Percentiles rank a stretch among this genome's conserved stretches.
Conservation (phyloP, 2,329 filamentous ascomycete species). For the Colletotrichum camelliae region DNA sequence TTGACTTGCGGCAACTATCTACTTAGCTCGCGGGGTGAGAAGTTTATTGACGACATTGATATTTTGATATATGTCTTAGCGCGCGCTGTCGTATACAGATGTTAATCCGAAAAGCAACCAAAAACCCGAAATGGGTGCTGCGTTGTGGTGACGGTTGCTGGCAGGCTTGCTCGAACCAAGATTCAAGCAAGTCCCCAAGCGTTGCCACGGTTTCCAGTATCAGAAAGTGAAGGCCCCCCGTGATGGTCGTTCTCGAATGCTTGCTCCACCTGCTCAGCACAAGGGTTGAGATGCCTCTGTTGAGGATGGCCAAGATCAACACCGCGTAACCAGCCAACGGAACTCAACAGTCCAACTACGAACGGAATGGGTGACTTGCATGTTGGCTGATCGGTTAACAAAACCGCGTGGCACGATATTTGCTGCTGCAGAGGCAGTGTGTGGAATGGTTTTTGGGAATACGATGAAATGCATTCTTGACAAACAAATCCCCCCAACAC, state of each 20-base stretch:
- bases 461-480: too few species aligned
- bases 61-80: not conserved
- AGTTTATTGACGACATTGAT: not conserved
- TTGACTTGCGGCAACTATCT: not conserved
- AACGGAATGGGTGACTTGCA: not conserved
- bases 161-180: not conserved
- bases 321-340: not conserved
- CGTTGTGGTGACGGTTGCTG: not conserved
- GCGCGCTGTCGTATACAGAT: not conserved
- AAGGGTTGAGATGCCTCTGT: not conserved
- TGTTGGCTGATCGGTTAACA: not conserved
- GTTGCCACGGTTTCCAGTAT: not conserved
- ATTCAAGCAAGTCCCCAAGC: not conserved
- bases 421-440: not conserved
- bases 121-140: not conserved
- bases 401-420: not conserved
- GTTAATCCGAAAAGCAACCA: not conserved
- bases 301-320: not conserved
- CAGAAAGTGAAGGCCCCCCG: not conserved
- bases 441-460: too few species aligned
- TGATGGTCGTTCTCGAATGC: not conserved
- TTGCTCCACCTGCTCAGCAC: not conserved
- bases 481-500: too few species aligned
- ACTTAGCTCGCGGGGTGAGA: not conserved
- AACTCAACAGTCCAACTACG: not conserved